Percentiles rank a stretch among this genome's conserved stretches.
phyloP scores from a whole-genome alignment of 2,329 filamentous ascomycete species.

The Nannizzia gypsea region DNA sequence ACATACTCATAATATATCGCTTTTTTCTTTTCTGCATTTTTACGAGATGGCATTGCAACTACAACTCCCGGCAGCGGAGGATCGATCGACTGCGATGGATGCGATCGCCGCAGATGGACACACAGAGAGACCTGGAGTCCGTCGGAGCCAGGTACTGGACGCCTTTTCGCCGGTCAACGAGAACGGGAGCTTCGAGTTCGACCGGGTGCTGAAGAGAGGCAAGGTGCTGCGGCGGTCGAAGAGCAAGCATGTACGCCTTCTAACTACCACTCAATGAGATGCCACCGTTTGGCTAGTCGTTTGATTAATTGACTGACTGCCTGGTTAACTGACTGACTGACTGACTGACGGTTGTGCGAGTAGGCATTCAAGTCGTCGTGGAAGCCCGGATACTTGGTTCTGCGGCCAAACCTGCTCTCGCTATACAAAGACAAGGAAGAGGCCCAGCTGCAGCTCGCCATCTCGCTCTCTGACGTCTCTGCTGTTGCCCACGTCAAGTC shows the following conservation, averaged over 20 bases:
- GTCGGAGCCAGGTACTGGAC: slow-evolving; percentile 43
- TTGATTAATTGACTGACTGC: slow-evolving; percentile 8
- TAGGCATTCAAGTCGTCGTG: slow-evolving; percentile 55
- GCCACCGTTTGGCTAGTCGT: neutral
- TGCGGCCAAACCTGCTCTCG: slow-evolving; percentile 79
- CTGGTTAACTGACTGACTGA: neutral
- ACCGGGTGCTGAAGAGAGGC: slow-evolving; percentile 82
- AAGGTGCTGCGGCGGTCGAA: slow-evolving; percentile 78
- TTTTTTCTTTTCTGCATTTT: neutral
- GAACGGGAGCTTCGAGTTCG: slow-evolving; percentile 91
- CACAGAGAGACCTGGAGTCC: slow-evolving; percentile 11
- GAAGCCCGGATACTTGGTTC: slow-evolving; percentile 79
- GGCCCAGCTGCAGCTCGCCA: slow-evolving; percentile 75
- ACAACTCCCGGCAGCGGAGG: neutral
- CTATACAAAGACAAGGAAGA: slow-evolving; percentile 90
- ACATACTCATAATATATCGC: too few species aligned
- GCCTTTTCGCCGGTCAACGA: slow-evolving; percentile 79
- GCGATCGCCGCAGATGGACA: neutral
- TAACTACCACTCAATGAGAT: slow-evolving; percentile 1
- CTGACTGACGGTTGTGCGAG: slow-evolving; percentile 9
- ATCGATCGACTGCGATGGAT: neutral
- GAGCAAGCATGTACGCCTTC: slow-evolving; percentile 71
- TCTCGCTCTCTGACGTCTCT: slow-evolving; percentile 79
- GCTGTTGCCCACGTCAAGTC: slow-evolving; percentile 82
- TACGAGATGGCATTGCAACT: neutral